These are phyloP conservation scores for Hapsidospora chrysogenum DNA, from an alignment of 495 filamentous ascomycete species.

Conservation along the genomic window DNA sequence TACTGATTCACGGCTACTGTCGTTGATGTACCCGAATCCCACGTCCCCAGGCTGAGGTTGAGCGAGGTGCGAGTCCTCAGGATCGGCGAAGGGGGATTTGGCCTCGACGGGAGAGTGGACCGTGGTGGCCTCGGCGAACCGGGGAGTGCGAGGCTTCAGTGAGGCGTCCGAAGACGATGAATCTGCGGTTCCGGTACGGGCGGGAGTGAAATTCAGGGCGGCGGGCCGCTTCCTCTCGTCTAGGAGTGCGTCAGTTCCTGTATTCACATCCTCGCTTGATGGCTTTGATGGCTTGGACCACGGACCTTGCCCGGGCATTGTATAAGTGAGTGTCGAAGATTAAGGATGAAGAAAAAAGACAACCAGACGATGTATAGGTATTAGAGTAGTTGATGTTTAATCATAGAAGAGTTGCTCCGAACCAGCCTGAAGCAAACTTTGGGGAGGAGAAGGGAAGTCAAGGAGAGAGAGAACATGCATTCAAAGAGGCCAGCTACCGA, in stretches of 20 bases:
- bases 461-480: conserved; percentile 10
- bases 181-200: conserved; percentile 26
- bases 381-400: conserved; percentile 5
- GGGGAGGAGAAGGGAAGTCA: conserved; percentile 5
- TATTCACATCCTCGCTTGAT: background rate
- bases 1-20: conserved; percentile 31
- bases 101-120: conserved; percentile 70
- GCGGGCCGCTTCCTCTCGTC: conserved; percentile 34
- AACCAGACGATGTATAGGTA: no score
- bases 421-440: conserved; percentile 10
- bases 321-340: background rate
- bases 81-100: conserved; percentile 50
- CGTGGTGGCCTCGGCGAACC: conserved; percentile 80
- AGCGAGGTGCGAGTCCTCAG: conserved; percentile 37
- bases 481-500: conserved; percentile 36
- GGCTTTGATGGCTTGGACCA: conserved; percentile 8
- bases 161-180: conserved; percentile 41
- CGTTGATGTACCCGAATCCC: conserved; percentile 77
- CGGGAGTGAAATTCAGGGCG: conserved; percentile 28
- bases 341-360: no score
- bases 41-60: conserved; percentile 64
- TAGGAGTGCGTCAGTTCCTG: conserved; percentile 8
- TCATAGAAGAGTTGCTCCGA: conserved; percentile 2
- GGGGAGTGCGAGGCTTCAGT: conserved; percentile 64
- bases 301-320: conserved; percentile 2